Conservation (phyloP, 805 yeast species). For the Wickerhamiella qilinensis region DNA sequence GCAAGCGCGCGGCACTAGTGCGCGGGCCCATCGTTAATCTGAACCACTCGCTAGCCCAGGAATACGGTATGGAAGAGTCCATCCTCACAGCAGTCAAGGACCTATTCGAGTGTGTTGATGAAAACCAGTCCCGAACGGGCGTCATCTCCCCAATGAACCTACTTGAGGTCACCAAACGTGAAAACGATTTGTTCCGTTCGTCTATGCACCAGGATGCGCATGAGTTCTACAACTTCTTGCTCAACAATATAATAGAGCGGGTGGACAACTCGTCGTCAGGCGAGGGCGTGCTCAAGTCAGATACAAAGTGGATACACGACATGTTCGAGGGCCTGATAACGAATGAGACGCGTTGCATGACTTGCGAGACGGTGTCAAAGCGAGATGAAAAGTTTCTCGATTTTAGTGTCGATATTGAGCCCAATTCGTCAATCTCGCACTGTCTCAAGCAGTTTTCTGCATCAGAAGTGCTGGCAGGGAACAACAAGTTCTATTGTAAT, state of each 20-base stretch:
- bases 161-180: conserved; percentile 59
- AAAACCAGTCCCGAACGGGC: conserved; percentile 52
- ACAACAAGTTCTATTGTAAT: conserved; percentile 88
- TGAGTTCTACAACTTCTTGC: conserved; percentile 75
- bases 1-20: conserved; percentile 62
- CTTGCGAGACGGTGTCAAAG: conserved; percentile 69
- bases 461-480: conserved; percentile 68
- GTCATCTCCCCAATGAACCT: conserved; percentile 70
- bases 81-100: conserved; percentile 63
- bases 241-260: conserved; percentile 51
- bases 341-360: conserved; percentile 75
- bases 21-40: conserved; percentile 74
- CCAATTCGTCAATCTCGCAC: conserved; percentile 56
- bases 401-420: conserved; percentile 68
- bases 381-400: conserved; percentile 81
- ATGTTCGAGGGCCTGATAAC: conserved; percentile 75
- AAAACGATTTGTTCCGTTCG: conserved; percentile 71
- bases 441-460: conserved; percentile 71
- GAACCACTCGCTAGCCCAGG: conserved; percentile 44
- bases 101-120: conserved; percentile 68
- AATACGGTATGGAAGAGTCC: conserved; percentile 34
- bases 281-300: conserved; percentile 2
- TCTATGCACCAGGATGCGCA: conserved; percentile 98
- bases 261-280: conserved; percentile 23
- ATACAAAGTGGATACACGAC: conserved; percentile 36